Conservation (phyloP, 2,329 filamentous ascomycete species). For the Zymoseptoria crescenta region DNA sequence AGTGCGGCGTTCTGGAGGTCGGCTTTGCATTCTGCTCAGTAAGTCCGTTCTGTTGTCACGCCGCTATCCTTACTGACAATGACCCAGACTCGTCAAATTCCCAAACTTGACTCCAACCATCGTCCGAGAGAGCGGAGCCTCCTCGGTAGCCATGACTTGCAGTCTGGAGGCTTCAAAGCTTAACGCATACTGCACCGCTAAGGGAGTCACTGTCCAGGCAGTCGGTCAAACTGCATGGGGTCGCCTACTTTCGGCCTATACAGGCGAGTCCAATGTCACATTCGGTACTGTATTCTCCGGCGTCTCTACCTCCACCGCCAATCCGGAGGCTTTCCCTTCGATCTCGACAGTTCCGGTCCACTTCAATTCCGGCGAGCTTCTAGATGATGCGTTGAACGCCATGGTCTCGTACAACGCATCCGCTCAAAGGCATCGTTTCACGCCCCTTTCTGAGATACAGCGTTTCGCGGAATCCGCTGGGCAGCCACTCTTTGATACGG, state of each 20-base stretch:
- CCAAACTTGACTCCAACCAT: constrained; percentile 63
- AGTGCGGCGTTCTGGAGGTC: constrained; percentile 54
- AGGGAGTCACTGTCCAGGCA: constrained; percentile 67
- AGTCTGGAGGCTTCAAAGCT: constrained; percentile 40
- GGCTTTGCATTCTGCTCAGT: constrained; percentile 26
- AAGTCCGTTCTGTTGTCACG: neutral
- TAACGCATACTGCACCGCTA: constrained; percentile 47
- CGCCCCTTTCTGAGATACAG: constrained; percentile 64
- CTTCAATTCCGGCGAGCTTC: constrained; percentile 48
- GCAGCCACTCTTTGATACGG: constrained; percentile 68
- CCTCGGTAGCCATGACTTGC: constrained; percentile 33
- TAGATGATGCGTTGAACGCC: constrained; percentile 49
- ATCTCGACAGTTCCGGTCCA: constrained; percentile 72
- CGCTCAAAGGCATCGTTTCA: constrained; percentile 63
- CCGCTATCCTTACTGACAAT: neutral
- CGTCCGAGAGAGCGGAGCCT: constrained; percentile 29
- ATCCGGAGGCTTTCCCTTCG: constrained; percentile 62
- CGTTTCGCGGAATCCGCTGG: constrained; percentile 60
- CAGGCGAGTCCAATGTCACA: constrained; percentile 63
- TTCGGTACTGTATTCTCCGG: constrained; percentile 80
- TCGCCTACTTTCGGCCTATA: constrained; percentile 64
- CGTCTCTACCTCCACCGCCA: constrained; percentile 53
- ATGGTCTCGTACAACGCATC: constrained; percentile 60
- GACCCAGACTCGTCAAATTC: constrained; percentile 53
- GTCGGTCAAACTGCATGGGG: constrained; percentile 73